Percentiles rank a stretch among this genome's conserved stretches.
These are phyloP conservation scores for Phaeodactylum tricornutum DNA, from an alignment of 108 stramenopile genomes.

Conservation along the genomic window DNA sequence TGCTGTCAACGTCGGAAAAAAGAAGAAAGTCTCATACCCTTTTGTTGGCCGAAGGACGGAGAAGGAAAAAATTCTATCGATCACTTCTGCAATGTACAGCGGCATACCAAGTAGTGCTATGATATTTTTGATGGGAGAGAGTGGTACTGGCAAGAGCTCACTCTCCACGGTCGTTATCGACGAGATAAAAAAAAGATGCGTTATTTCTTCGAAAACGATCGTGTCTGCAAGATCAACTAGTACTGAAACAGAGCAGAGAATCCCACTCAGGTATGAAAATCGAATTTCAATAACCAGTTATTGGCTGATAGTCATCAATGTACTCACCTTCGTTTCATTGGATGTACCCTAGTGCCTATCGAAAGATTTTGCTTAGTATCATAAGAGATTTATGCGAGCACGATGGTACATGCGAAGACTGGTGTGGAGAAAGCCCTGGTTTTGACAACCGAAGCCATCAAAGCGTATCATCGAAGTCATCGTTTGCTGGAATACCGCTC, in stretches of 20 bases:
- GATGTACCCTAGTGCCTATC: constrained; percentile 10
- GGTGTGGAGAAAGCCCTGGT: too few species aligned
- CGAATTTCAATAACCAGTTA: not conserved
- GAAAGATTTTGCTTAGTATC: constrained; percentile 15
- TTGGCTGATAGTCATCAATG: not conserved
- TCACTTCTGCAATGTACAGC: constrained; percentile 7
- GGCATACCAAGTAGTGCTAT: not conserved
- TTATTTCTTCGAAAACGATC: constrained; percentile 19
- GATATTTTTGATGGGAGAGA: constrained; percentile 32
- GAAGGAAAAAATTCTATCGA: constrained; percentile 5
- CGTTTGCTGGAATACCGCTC: too few species aligned
- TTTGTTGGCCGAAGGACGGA: constrained; percentile 14
- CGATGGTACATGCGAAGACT: too few species aligned
- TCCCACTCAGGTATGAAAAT: constrained; percentile 41
- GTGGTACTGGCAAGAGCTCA: constrained; percentile 43
- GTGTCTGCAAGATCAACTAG: constrained; percentile 36
- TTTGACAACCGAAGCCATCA: too few species aligned
- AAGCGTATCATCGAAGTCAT: too few species aligned
- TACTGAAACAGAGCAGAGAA: constrained; percentile 40
- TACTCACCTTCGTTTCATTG: constrained; percentile 1
- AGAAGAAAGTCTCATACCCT: constrained; percentile 9
- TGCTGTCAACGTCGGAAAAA: constrained; percentile 4
- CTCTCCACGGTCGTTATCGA: constrained; percentile 24
- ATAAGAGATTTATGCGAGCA: constrained; percentile 15
- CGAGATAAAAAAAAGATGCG: constrained; percentile 20